Evolutionary conservation across 345 rosid species (phyloP).

Genomic region (Lepidium didymum): DNA sequence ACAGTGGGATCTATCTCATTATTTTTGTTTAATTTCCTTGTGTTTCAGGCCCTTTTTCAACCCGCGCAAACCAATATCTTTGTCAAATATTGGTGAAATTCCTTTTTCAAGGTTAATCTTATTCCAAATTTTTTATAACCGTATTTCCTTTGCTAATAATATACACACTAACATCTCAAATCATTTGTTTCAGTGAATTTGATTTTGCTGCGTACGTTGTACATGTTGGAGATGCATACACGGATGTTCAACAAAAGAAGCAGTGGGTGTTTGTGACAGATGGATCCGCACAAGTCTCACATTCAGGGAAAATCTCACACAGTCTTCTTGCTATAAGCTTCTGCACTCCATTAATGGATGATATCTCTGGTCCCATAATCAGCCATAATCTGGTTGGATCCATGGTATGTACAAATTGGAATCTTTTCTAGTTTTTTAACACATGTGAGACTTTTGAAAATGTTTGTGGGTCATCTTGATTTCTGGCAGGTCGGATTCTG

Average conservation of each 20-base stretch:
- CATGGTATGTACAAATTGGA: conserved; percentile 43
- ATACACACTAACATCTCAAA: not conserved
- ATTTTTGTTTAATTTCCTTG: not conserved
- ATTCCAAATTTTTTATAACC: not conserved
- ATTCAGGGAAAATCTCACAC: conserved; percentile 41
- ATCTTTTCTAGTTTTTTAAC: not conserved
- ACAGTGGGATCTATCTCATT: conserved; percentile 13
- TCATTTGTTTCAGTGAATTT: conserved; percentile 52
- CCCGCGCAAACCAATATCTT: conserved; percentile 52
- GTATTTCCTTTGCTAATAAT: not conserved
- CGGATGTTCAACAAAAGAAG: conserved; percentile 48
- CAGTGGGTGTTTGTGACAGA: conserved; percentile 94
- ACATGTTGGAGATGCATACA: conserved; percentile 66
- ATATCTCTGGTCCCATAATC: conserved; percentile 39
- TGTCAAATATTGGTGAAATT: conserved; percentile 65
- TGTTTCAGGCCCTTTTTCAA: conserved; percentile 71
- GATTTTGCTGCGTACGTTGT: conserved; percentile 69
- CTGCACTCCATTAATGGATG: conserved; percentile 46
- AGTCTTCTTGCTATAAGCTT: conserved; percentile 83
- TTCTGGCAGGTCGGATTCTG: conserved; percentile 67
- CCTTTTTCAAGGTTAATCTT: conserved; percentile 61
- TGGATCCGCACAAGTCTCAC: conserved; percentile 37
- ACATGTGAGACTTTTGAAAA: too few relatives aligned
- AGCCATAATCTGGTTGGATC: conserved; percentile 77
- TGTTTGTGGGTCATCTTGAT: not conserved